Conservation (phyloP, 768 basidiomycete species). For the Agrocybe pediades region DNA sequence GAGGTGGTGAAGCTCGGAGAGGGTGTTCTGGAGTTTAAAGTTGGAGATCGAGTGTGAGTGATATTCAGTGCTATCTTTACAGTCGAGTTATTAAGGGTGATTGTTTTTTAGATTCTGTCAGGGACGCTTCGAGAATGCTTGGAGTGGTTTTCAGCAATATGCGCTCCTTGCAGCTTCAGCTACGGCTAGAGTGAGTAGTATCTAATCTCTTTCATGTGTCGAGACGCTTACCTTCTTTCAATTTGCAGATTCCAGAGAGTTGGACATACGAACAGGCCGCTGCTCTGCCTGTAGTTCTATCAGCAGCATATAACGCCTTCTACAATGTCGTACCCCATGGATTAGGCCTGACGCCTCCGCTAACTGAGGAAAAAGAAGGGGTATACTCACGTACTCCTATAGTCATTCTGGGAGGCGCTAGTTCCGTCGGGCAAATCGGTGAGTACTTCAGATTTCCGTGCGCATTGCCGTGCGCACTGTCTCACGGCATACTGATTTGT, state of each 20-base stretch:
- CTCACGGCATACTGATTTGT: neutral
- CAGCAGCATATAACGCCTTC: conserved; percentile 50
- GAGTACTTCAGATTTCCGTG: neutral
- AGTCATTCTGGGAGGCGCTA: conserved; percentile 19
- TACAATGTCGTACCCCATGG: conserved; percentile 41
- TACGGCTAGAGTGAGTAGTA: conserved; percentile 35
- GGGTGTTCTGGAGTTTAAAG: conserved; percentile 48
- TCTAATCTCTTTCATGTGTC: neutral
- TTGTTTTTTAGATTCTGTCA: conserved; percentile 37
- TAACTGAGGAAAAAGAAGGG: conserved; percentile 23
- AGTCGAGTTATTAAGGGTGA: neutral
- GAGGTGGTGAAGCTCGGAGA: conserved; percentile 52
- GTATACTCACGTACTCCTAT: conserved; percentile 47
- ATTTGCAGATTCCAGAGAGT: conserved; percentile 32
- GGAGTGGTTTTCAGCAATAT: conserved; percentile 48
- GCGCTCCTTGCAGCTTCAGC: conserved; percentile 39
- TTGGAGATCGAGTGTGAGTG: conserved; percentile 52
- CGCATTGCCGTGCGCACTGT: too few relatives aligned
- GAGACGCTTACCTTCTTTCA: neutral
- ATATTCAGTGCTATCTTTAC: neutral
- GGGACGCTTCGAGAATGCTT: conserved; percentile 34
- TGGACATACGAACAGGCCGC: conserved; percentile 43
- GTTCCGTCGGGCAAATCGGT: conserved; percentile 12
- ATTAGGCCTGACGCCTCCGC: conserved; percentile 40
- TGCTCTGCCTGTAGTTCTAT: conserved; percentile 47